Conservation (phyloP, 495 filamentous ascomycete genomes). For the Neurospora pannonica region DNA sequence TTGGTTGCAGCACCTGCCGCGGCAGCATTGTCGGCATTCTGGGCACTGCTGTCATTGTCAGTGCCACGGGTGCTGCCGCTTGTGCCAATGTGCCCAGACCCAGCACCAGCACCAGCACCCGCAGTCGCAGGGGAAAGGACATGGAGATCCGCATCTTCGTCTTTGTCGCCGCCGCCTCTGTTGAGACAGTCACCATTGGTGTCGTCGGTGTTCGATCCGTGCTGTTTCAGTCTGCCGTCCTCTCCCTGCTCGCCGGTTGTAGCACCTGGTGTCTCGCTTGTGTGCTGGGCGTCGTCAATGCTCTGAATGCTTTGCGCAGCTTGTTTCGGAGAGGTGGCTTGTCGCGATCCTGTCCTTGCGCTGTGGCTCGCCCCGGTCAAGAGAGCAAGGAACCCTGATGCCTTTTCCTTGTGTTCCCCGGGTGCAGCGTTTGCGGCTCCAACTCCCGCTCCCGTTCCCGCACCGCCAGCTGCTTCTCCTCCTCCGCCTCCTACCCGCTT, state of each 20-base stretch:
- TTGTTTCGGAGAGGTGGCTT: background rate
- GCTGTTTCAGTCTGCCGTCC: background rate
- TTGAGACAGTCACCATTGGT: background rate
- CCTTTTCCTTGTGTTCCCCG: background rate
- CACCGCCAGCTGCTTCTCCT: background rate
- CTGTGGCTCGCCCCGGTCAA: background rate
- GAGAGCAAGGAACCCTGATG: background rate
- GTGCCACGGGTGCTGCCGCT: background rate
- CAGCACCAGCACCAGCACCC: background rate
- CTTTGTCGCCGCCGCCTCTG: background rate
- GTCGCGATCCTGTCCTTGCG: constrained; percentile 1
- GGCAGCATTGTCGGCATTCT: background rate
- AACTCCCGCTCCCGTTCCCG: background rate
- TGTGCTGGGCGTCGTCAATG: constrained; percentile 1
- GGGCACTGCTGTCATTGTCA: background rate
- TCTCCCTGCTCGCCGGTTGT: background rate
- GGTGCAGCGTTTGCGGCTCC: background rate
- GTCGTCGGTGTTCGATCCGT: background rate
- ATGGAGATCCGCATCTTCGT: background rate
- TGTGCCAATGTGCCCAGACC: background rate
- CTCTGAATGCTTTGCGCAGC: background rate
- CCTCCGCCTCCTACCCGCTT: background rate
- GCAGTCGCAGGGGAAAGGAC: background rate
- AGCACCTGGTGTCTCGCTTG: background rate
- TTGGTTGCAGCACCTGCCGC: background rate